These are phyloP conservation scores for Naganishia vishniacii DNA, from an alignment of 768 basidiomycete genomes.

Conservation along the genomic window DNA sequence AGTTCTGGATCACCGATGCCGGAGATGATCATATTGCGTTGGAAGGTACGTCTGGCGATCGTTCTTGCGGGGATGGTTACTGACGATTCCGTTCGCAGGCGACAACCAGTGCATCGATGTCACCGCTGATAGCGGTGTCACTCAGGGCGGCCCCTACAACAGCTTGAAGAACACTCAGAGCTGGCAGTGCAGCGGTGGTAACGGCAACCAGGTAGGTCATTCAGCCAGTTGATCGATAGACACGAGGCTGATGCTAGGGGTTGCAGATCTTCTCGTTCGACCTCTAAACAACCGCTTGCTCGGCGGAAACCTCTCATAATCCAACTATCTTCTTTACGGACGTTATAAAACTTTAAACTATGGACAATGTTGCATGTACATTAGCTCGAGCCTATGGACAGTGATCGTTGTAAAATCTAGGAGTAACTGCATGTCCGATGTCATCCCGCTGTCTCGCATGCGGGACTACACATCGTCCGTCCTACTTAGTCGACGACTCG, in stretches of 20 bases:
- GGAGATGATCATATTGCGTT: conserved; percentile 23
- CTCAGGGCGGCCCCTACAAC: conserved; percentile 13
- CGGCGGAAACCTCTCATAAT: too few relatives aligned
- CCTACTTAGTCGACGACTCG: too few relatives aligned
- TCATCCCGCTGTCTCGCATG: too few relatives aligned
- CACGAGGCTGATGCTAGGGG: background rate
- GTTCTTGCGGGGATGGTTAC: background rate
- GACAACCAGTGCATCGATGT: conserved; percentile 26
- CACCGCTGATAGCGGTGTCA: conserved; percentile 1
- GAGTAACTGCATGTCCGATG: too few relatives aligned
- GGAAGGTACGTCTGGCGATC: background rate
- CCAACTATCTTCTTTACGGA: too few relatives aligned
- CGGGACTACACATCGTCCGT: too few relatives aligned
- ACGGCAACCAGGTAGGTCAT: conserved; percentile 24
- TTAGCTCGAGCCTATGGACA: too few relatives aligned
- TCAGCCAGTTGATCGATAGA: background rate
- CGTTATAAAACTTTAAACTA: too few relatives aligned
- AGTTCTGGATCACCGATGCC: conserved; percentile 17
- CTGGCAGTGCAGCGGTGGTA: conserved; percentile 19
- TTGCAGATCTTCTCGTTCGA: conserved; percentile 12
- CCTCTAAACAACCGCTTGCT: too few relatives aligned
- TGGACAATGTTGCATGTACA: too few relatives aligned
- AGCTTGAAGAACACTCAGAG: conserved; percentile 18
- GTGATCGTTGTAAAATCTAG: too few relatives aligned
- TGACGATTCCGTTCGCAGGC: background rate